A percentile compares a stretch with the other conserved stretches of the same genome.
Conservation (phyloP, 2,329 filamentous ascomycete genomes). For the Ophiostoma ulmi region DNA sequence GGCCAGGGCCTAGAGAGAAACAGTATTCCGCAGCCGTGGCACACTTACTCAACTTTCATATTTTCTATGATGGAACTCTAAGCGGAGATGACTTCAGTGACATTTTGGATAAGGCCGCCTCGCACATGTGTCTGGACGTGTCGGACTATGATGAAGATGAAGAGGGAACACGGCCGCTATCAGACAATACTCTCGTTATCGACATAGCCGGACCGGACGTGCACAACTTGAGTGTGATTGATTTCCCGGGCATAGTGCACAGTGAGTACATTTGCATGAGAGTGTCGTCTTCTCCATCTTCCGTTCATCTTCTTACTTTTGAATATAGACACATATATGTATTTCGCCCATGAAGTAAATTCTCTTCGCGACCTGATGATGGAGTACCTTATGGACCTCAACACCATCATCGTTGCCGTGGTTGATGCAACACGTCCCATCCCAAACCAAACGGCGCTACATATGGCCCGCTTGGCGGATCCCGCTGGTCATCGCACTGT, state of each 20-base stretch:
- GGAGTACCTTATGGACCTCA: neutral
- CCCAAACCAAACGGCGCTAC: neutral
- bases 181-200: conserved; percentile 23
- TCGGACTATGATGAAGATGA: neutral
- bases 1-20: conserved; percentile 18
- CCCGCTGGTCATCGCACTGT: neutral
- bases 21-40: conserved; percentile 22
- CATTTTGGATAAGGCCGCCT: conserved; percentile 10
- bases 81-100: neutral
- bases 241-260: conserved; percentile 23
- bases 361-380: neutral
- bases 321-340: neutral
- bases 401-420: neutral
- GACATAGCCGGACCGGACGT: conserved; percentile 24
- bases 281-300: conserved; percentile 28
- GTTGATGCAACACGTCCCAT: neutral
- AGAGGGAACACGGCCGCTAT: conserved; percentile 13
- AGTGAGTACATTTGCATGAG: conserved; percentile 7
- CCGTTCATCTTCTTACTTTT: neutral
- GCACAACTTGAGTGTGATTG: conserved; percentile 21
- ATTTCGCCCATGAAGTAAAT: neutral
- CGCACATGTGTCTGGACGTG: conserved; percentile 8
- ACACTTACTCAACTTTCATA: conserved; percentile 18
- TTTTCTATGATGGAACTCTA: neutral
- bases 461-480: neutral